Percentiles rank a stretch among this genome's conserved stretches.
Evolutionary conservation across 148 eudicot genomes (phyloP).

Genomic region (Fagopyrum tataricum): DNA sequence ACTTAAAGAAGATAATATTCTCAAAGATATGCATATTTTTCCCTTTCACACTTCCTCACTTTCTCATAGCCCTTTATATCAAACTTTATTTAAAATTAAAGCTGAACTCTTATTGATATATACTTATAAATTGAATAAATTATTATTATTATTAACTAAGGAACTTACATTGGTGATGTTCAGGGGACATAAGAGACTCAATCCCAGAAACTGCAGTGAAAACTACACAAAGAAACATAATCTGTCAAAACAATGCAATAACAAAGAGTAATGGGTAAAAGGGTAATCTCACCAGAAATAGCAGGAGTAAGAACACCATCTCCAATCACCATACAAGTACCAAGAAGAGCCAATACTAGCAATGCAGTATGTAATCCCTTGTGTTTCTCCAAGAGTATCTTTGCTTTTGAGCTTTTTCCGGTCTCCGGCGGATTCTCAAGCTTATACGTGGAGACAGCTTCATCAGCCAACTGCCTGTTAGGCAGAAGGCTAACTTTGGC

Average conservation of each 20-base stretch:
- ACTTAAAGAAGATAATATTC: slow-evolving; percentile 9
- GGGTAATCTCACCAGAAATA: slow-evolving; percentile 39
- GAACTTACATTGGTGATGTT: slow-evolving; percentile 76
- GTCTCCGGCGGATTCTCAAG: slow-evolving; percentile 32
- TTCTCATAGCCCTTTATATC: neutral
- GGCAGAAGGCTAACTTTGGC: slow-evolving; percentile 52
- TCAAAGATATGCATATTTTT: slow-evolving; percentile 6
- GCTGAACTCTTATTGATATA: neutral
- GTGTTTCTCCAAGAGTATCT: slow-evolving; percentile 40
- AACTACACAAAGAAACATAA: slow-evolving; percentile 36
- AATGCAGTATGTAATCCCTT: slow-evolving; percentile 39
- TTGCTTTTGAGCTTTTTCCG: slow-evolving; percentile 30
- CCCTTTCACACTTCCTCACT: too few species aligned
- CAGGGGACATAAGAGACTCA: slow-evolving; percentile 71
- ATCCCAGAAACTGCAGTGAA: slow-evolving; percentile 92
- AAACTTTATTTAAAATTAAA: neutral
- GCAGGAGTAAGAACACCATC: slow-evolving; percentile 66
- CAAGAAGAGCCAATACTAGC: slow-evolving; percentile 54
- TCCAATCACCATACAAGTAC: slow-evolving; percentile 63
- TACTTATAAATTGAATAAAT: neutral
- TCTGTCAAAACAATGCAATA: slow-evolving; percentile 2
- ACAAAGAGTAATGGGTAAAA: neutral
- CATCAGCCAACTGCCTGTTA: slow-evolving; percentile 37
- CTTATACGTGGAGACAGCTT: slow-evolving; percentile 37
- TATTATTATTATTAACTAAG: neutral